A percentile compares a stretch with the other conserved stretches of the same genome.
phyloP scores from a whole-genome alignment of 148 eudicot genomes.

The Dianthus caryophyllus region DNA sequence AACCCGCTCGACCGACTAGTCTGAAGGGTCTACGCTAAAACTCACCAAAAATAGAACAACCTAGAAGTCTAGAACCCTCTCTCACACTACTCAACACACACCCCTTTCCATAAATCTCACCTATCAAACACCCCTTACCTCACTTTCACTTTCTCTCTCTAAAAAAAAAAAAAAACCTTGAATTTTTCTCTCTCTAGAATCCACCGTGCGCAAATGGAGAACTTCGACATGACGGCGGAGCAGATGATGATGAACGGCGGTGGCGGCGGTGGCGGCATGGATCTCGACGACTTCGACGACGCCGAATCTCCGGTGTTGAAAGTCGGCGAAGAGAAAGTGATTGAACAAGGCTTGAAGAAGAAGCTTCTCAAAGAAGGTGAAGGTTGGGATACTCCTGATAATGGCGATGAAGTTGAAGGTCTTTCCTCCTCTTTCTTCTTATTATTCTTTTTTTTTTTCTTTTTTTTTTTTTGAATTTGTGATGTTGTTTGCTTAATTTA shows the following conservation, averaged over 20 bases:
- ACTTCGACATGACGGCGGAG: slow-evolving; percentile 65
- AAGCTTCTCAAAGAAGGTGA: slow-evolving; percentile 83
- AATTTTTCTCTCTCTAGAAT: slow-evolving; percentile 13
- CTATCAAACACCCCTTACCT: too few species aligned
- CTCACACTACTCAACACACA: too few species aligned
- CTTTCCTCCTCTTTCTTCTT: too few species aligned
- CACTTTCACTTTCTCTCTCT: not conserved
- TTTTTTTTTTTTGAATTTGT: too few species aligned
- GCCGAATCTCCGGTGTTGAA: slow-evolving; percentile 39
- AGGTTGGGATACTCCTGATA: slow-evolving; percentile 85
- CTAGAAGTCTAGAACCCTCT: too few species aligned
- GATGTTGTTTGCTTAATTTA: too few species aligned
- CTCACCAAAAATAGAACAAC: too few species aligned
- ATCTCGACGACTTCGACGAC: slow-evolving; percentile 37
- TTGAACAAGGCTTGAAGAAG: slow-evolving; percentile 85
- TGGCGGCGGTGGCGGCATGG: slow-evolving; percentile 52
- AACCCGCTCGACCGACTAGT: too few species aligned
- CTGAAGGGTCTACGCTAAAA: too few species aligned
- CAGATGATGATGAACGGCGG: slow-evolving; percentile 38
- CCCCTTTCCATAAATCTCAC: too few species aligned
- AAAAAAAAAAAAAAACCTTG: not conserved
- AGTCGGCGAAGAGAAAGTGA: slow-evolving; percentile 88
- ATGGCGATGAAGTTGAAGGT: slow-evolving; percentile 95
- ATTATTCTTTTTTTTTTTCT: too few species aligned
- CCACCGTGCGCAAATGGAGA: slow-evolving; percentile 44